A percentile compares a stretch with the other conserved stretches of the same genome.
phyloP scores from a whole-genome alignment of 148 eudicot genomes.

The Vaccinium corymbosum region DNA sequence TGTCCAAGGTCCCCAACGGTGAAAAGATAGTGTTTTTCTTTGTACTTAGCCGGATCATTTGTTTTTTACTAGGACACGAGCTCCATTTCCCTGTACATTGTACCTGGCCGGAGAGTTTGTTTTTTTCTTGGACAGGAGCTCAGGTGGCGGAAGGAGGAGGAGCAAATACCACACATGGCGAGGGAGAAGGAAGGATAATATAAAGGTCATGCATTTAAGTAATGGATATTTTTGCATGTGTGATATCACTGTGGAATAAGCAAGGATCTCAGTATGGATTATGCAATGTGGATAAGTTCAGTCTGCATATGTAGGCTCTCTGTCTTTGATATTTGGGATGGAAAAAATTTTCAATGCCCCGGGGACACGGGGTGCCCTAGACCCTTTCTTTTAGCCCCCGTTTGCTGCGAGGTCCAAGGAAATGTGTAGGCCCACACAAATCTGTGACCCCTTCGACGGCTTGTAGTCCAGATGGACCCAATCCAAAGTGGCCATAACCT shows the following conservation, averaged over 20 bases:
- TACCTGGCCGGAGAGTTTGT: neutral
- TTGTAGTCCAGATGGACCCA: no score
- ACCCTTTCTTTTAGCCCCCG: no score
- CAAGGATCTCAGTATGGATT: neutral
- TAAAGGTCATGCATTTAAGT: neutral
- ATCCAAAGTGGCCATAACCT: no score
- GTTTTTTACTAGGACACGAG: neutral
- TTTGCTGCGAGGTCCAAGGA: no score
- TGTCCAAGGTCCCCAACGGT: slow-evolving; percentile 19
- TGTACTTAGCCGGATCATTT: neutral
- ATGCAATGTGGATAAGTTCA: neutral
- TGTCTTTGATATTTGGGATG: neutral
- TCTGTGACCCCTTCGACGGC: no score
- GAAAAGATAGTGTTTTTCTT: neutral
- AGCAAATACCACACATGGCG: neutral
- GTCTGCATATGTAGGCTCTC: neutral
- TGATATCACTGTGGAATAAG: slow-evolving; percentile 1
- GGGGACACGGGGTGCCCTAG: no score
- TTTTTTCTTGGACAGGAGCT: neutral
- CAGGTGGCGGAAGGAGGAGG: slow-evolving; percentile 7
- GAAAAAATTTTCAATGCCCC: no score
- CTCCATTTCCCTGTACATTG: neutral
- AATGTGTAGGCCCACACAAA: no score
- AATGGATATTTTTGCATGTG: neutral
- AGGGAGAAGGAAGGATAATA: neutral